Evolutionary conservation across 345 rosid species (phyloP), one percentile per base, ranked within the genome.

Genomic region (Litchi chinensis): DNA sequence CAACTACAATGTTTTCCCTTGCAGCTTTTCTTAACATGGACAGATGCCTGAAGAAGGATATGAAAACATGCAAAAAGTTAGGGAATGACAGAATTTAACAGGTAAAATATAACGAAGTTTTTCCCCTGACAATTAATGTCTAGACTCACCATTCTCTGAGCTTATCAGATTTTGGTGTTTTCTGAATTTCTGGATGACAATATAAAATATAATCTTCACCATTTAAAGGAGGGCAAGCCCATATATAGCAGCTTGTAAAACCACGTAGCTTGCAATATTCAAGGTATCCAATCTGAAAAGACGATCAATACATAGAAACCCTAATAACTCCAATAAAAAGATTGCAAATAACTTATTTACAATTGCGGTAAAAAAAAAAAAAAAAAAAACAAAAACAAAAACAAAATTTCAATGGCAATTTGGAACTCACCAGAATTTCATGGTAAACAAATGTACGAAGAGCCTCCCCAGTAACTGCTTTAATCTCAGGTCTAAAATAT

Each of bases 181-280:
- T 94, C 90, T 97, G 99, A 81, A 97, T 97, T 88, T 97, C 99
- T 71, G 99, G 99, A 88, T 97, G 99, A 79, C 99, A 97, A 82
- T 97, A 94, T 66, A 97, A 78, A 74, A 97, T 97, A 87, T 97
- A 94, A 82, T 97, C 99, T 89, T 97, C 99, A 21, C 99, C 99
- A 89, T 97, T 97, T 65, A 97, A 79, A 5, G 99, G 99, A 70
- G 99, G 99, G 87, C 99, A 97, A 65, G 98, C 99, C 99, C 99
- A 97, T 77, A 97, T 94, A 79, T 97, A 97, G 87, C 99, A 97
- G 88, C 98, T 97, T 9, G 98, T 93, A 86, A 97, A 97, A 76
- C 99, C 99, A 77, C 99, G 92, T 75, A 87, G 83, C 91, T 94
- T 97, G 90, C 99, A 94, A 82, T 93, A 93, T 77, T 97, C 99